Base-by-base conservation (phyloP, 2,329 filamentous ascomycete species). In the Aspergillus fructus region DNA sequence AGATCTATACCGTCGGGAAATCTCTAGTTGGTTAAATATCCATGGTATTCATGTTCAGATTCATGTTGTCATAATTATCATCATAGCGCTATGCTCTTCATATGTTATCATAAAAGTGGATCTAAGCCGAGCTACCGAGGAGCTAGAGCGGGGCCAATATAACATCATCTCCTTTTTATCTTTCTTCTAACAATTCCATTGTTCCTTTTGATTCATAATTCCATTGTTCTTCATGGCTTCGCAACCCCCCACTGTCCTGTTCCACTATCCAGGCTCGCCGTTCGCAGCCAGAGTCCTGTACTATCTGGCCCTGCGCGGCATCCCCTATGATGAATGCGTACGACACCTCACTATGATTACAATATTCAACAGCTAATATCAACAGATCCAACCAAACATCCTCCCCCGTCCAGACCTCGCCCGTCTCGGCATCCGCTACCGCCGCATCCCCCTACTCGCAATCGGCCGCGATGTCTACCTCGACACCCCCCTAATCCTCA, bases 391-490 rank as follows among this genome's bases (percentile, higher is more conserved):
- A 55, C 53, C 53, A 6, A 46, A 50, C 12, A 55, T 49, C 15
- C 46, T 50, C 17, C 53, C 46, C 13, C 53, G 46, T 27, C 53
- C 47, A 4, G 46, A 55, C 39, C 47, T 55, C 4, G 46, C 53
- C n/a, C 46, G 46, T 13, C 39, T 50, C 13, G 53, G 53, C 3
- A 55, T 50, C 19, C 47, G 43, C 24, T 55, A 55, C 17, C 53
- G 46, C 15, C 53, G 46, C 12, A 55, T 55, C 24, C 53, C 53
- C 12, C 53, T 55, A 1, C 53, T 55, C 37, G 15, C 53, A 4
- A 50, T 55, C 39, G 46, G 53, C 7, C 53, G 53, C 17, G 53
- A 55, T 15, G 40, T 55, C 27, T 55, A 55, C 39, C 46, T 55
- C 27, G 53, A 55, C 40, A 50, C 53, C 9, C 53, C 19, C 46